These are phyloP conservation scores for Stentor roeselii DNA, from an alignment of 73 alveolate genomes.

Conservation along the genomic window DNA sequence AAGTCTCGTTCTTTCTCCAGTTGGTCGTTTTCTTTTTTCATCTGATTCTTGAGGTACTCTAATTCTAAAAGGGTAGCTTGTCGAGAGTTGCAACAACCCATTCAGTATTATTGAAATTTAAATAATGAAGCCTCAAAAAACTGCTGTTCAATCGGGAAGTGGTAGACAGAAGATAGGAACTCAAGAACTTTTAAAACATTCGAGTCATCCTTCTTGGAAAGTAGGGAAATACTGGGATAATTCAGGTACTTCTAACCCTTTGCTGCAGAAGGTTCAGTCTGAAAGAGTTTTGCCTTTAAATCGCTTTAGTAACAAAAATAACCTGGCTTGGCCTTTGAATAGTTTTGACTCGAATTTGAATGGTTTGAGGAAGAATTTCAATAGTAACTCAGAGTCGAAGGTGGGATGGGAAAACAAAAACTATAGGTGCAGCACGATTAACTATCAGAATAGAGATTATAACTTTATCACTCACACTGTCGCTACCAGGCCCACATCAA, in stretches of 20 bases:
- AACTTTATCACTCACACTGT: neutral
- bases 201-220: neutral
- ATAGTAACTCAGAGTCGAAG: neutral
- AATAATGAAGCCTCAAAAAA: neutral
- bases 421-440: neutral
- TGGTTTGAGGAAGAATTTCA: neutral
- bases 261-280: neutral
- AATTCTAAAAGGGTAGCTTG: neutral
- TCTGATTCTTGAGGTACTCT: neutral
- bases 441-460: constrained; percentile 22
- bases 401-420: neutral
- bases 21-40: neutral
- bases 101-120: neutral
- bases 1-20: neutral
- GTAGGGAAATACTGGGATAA: constrained; percentile 4
- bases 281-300: neutral
- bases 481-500: neutral
- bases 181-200: neutral
- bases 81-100: neutral
- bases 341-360: neutral
- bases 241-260: constrained; percentile 9
- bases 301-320: neutral
- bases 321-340: neutral
- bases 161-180: neutral
- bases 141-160: neutral